A percentile compares a stretch with the other conserved stretches of the same genome.
These are phyloP conservation scores for Brachypodium distachyon DNA, from an alignment of 202 grass and related monocot species.

Conservation along the genomic window DNA sequence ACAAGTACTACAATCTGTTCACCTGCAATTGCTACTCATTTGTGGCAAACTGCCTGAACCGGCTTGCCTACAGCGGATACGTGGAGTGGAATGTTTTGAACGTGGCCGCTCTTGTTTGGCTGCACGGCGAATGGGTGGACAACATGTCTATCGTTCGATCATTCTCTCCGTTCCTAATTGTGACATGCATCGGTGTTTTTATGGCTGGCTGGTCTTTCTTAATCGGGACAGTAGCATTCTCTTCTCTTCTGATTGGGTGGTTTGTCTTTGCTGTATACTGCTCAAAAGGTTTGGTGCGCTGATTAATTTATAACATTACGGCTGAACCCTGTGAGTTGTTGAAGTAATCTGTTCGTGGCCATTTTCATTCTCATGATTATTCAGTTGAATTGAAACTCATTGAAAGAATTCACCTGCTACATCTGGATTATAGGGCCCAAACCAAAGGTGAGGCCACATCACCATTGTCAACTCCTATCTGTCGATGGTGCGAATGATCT, in stretches of 20 bases:
- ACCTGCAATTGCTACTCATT: constrained; percentile 82
- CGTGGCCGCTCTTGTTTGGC: constrained; percentile 56
- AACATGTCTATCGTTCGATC: constrained; percentile 58
- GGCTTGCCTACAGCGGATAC: constrained; percentile 48
- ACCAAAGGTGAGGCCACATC: not conserved
- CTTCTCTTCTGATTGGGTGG: constrained; percentile 59
- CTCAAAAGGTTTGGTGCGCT: constrained; percentile 28
- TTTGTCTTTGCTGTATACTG: constrained; percentile 56
- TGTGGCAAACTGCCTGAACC: constrained; percentile 68
- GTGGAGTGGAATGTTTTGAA: constrained; percentile 63
- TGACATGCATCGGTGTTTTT: constrained; percentile 54
- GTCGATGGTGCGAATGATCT: not conserved
- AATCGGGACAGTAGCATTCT: constrained; percentile 53
- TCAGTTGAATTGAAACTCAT: not conserved
- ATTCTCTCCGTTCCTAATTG: constrained; percentile 47
- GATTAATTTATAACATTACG: not conserved
- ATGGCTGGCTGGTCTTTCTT: constrained; percentile 73
- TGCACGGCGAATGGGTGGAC: constrained; percentile 64
- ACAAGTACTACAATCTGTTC: constrained; percentile 89
- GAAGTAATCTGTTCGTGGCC: not conserved
- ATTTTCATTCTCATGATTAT: not conserved
- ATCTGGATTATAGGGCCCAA: not conserved
- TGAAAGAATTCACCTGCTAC: not conserved
- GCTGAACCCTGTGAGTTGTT: not conserved
- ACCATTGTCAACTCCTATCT: not conserved